Evolutionary conservation across 225 moss, liverwort and hornwort genomes (phyloP).

Genomic region (Asterella californica): DNA sequence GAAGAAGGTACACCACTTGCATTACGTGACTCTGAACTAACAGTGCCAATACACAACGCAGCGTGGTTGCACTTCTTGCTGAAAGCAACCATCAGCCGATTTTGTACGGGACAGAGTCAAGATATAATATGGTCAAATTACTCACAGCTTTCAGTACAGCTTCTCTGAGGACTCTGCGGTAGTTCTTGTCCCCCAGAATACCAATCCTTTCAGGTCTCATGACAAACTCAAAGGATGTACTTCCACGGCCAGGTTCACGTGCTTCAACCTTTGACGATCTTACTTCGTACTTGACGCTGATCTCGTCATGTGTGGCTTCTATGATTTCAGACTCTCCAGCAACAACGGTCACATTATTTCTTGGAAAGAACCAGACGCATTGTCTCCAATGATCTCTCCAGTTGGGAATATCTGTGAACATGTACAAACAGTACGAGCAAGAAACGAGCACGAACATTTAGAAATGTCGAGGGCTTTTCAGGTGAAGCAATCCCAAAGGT

Average conservation of each 20-base stretch:
- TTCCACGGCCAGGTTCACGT: not conserved
- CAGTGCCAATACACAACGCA: not conserved
- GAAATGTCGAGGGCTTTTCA: not conserved
- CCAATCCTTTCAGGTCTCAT: constrained; percentile 67
- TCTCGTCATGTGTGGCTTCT: constrained; percentile 55
- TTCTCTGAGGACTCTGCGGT: constrained; percentile 48
- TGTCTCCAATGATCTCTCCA: constrained; percentile 99
- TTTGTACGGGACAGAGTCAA: not conserved
- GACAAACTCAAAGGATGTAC: not conserved
- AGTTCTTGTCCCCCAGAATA: constrained; percentile 50
- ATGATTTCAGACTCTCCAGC: constrained; percentile 45
- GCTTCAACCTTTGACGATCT: not conserved
- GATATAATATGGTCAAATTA: not conserved
- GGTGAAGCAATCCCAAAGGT: not conserved
- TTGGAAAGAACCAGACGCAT: constrained; percentile 68
- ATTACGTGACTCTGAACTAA: not conserved
- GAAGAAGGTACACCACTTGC: not conserved
- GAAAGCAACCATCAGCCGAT: not conserved
- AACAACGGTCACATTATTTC: constrained; percentile 46
- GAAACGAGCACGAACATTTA: not conserved
- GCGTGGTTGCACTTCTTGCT: too few relatives aligned
- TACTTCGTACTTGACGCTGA: constrained; percentile 58
- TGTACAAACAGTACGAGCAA: not conserved
- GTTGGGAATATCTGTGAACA: constrained; percentile 22
- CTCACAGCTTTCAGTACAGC: constrained; percentile 57